Evolutionary conservation across 2,329 filamentous ascomycete species (phyloP).

Genomic region (Hypoxylon sp.): DNA sequence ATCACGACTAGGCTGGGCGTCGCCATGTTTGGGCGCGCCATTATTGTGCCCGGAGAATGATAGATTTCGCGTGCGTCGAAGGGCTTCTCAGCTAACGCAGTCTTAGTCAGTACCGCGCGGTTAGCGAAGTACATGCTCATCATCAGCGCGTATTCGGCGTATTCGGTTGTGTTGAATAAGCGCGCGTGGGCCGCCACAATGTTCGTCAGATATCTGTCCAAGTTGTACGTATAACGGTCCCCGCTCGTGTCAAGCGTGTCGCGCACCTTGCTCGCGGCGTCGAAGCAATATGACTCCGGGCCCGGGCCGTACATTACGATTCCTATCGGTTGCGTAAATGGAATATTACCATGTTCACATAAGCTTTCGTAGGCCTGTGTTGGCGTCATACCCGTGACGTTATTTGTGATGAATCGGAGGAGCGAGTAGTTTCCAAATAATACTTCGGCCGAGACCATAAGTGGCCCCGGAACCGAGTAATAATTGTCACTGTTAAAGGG

Average conservation of each 20-base stretch:
- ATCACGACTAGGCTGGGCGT: conserved; percentile 29
- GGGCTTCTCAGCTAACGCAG: background rate
- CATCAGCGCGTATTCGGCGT: conserved; percentile 38
- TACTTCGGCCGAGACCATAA: conserved; percentile 40
- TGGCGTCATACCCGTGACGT: conserved; percentile 29
- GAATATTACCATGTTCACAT: conserved; percentile 37
- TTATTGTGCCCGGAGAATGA: conserved; percentile 28
- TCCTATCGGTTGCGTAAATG: conserved; percentile 24
- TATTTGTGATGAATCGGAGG: conserved; percentile 27
- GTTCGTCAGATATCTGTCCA: conserved; percentile 16
- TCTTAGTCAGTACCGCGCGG: conserved; percentile 34
- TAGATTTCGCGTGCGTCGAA: conserved; percentile 29
- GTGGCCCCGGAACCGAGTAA: conserved; percentile 23
- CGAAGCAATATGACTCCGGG: conserved; percentile 7
- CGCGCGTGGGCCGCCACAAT: conserved; percentile 25
- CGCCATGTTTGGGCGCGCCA: conserved; percentile 25
- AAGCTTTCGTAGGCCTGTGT: conserved; percentile 22
- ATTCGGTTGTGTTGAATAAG: conserved; percentile 22
- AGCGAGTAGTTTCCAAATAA: conserved; percentile 41
- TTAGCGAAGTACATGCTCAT: conserved; percentile 42
- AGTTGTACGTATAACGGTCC: background rate
- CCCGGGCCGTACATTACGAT: conserved; percentile 17
- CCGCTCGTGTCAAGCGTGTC: background rate
- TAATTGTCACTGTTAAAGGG: conserved; percentile 22
- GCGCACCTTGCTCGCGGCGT: background rate